Base-by-base conservation (phyloP, 2,329 filamentous ascomycete genomes). In the Talaromyces sp. region DNA sequence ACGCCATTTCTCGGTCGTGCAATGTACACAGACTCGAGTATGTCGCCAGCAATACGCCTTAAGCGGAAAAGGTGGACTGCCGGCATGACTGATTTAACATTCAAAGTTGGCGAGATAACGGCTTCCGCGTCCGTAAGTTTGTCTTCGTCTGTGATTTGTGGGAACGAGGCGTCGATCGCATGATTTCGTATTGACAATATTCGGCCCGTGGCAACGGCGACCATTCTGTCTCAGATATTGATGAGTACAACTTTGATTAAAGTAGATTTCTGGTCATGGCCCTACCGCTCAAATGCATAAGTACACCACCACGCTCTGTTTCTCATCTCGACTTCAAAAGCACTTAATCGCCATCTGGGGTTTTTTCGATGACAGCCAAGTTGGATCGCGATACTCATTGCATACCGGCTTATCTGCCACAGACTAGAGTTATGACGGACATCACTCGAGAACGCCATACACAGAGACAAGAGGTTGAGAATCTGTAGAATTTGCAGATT, bases 21-120 rank as follows among this genome's bases (percentile, higher is more conserved):
- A 19, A 56, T 56, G 52, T 56, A 56, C 13, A 56, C 52, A 37
- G 52, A 56, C 52, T 56, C 52, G 52, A 56, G 52, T 19, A 56
- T 56, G 31, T 56, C 52, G 35, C 52, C 52, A 3, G 31, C 19
- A 37, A 56, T 56, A 19, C 52, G 52, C 31, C 52, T 37, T 37
- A 56, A 56, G 52, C 52, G 52, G 16, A 56, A 56, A 27, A 56
- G 52, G 22, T 56, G 52, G 11, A 56, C 52, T 27, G 52, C 52
- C 37, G 52, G 52, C 52, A 56, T 56, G 10, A 56, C 52, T 7
- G 52, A 35, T 56, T 56, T 56, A 1, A 56, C 16, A 16, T 56
- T 56, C 10, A 56, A 6, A 9, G 52, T 56, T 22, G 52, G 52
- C 3, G 52, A 56, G 11, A 56, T 56, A 7, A 39, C 52, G 3